Percentiles rank a stretch among this genome's conserved stretches.
phyloP scores from a whole-genome alignment of 495 filamentous ascomycete species.

The Penicillium soppii region DNA sequence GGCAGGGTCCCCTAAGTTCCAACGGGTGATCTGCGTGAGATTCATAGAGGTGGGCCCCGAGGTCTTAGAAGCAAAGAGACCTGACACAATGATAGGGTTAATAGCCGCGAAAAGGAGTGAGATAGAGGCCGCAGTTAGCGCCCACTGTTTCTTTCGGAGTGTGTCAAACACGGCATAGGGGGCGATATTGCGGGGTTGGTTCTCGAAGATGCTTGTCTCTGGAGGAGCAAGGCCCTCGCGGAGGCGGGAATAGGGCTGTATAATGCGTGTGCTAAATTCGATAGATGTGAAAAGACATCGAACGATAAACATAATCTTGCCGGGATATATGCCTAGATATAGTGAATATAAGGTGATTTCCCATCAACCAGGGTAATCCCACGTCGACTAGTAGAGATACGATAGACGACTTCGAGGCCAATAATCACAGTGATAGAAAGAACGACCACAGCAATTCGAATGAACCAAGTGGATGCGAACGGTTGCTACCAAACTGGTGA shows the following conservation, averaged over 20 bases:
- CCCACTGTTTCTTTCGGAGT: slow-evolving; percentile 7
- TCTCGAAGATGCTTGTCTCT: slow-evolving; percentile 12
- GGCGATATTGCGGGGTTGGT: slow-evolving; percentile 13
- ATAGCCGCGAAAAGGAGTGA: slow-evolving; percentile 5
- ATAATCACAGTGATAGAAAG: slow-evolving; percentile 13
- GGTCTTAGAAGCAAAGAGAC: slow-evolving; percentile 9
- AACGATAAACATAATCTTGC: slow-evolving; percentile 15
- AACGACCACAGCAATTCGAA: neutral
- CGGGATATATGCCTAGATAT: slow-evolving; percentile 19
- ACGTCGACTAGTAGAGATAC: slow-evolving; percentile 1
- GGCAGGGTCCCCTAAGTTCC: neutral
- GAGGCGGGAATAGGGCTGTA: slow-evolving; percentile 11
- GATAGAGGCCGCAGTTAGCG: slow-evolving; percentile 7
- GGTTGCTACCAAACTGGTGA: slow-evolving; percentile 9
- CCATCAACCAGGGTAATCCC: neutral
- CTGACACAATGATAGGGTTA: slow-evolving; percentile 10
- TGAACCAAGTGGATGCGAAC: neutral
- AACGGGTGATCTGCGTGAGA: neutral
- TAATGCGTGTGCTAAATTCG: slow-evolving; percentile 2
- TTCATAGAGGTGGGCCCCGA: neutral
- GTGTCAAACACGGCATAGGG: slow-evolving; percentile 3
- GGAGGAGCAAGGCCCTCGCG: neutral
- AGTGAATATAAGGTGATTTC: slow-evolving; percentile 10
- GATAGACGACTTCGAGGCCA: slow-evolving; percentile 8
- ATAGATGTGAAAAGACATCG: slow-evolving; percentile 8